Conservation (phyloP, 106 monocot genomes). For the Allium sativum region DNA sequence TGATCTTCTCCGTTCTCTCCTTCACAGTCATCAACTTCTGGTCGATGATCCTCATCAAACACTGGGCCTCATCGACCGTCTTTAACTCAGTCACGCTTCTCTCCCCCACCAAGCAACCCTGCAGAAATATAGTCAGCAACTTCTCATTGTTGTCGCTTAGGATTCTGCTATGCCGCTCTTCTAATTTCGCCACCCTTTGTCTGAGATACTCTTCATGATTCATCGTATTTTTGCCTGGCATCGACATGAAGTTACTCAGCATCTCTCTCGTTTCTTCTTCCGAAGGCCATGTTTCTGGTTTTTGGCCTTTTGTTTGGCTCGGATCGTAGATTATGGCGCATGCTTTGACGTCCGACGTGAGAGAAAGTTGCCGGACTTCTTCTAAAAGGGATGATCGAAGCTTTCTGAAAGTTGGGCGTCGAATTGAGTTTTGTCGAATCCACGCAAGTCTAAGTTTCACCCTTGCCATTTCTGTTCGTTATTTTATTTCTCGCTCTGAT, state of each 20-base stretch:
- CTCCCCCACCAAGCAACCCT: neutral
- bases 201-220: neutral
- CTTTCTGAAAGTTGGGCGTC: neutral
- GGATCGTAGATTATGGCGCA: neutral
- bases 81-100: neutral
- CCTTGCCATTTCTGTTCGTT: constrained; percentile 2
- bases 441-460: neutral
- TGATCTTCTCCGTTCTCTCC: neutral
- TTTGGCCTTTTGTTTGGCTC: neutral
- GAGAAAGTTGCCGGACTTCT: constrained; percentile 1
- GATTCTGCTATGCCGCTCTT: neutral
- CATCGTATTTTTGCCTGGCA: neutral
- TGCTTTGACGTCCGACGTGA: constrained; percentile 1
- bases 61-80: neutral
- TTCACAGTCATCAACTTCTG: neutral
- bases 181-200: neutral
- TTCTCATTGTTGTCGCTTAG: neutral
- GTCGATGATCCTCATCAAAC: neutral
- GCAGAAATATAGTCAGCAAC: neutral
- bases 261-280: neutral
- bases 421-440: neutral
- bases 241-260: neutral
- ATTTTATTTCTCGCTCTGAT: too few relatives aligned
- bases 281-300: constrained; percentile 9
- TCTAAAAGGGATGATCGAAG: neutral